Base-by-base conservation (phyloP, 78 protist genomes). In the Thecamonas trahens region DNA sequence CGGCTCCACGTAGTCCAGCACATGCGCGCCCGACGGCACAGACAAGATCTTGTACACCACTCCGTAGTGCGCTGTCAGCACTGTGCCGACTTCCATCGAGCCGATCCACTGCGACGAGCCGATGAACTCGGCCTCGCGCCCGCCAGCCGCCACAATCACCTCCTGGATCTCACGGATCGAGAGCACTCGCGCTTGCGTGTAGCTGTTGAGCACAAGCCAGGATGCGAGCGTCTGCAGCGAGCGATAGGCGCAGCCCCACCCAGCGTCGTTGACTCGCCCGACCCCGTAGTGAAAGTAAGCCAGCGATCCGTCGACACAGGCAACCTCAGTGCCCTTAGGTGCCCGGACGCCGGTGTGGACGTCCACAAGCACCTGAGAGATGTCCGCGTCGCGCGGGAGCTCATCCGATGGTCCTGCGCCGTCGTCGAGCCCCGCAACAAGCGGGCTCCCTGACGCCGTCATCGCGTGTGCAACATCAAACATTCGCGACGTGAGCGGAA, bases 201-300 rank as follows among this genome's bases (percentile, higher is more conserved):
- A 67, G 31, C 47, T 14, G 24, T 63, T 39, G 22, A 26, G 38
- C 52, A 22, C 5, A 32, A 52, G 67, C 67, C 69, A 74, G 22
- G 61, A 35, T 32, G 50, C 17, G 34, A 80, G 20, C 22, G 85
- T 64, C 66, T 52, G 62, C 32, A 80, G 74, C 38, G 77, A 67
- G n/a, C 85, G 70, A 50, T 80, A 80, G 8, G 85, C 85, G 37
- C 85, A 80, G 42, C 85, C 85, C 85, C 85, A 80, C 14, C 85
- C 85, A 4, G 32, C 29, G 71, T 70, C 74, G 29, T 57, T 28
- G 53, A 70, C 8, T 14, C 50, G 39, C 7, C 63, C 74, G 18
- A 15, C 52, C 22, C 9, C 9, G 67, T 76, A 76, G 49, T 76
- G 81, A 52, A 14, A 67, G 71, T 76, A 76, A 4, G 29, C 65